Base-by-base conservation (phyloP, 257 asterid species). In the Jacaranda mimosifolia region DNA sequence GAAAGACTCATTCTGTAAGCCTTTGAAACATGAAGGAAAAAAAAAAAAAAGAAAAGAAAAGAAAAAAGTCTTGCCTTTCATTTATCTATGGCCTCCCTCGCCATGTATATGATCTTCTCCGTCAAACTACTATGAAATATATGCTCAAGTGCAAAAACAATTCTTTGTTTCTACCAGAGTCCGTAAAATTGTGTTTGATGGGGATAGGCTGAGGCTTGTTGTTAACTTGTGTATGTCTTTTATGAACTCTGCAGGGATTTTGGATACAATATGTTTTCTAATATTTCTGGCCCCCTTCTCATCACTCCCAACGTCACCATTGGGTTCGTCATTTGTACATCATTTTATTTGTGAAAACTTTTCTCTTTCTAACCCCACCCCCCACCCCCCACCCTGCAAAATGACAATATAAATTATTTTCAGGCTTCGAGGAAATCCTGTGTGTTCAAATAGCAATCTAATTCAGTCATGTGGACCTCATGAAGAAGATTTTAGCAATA, bases 341-440 rank as follows among this genome's bases (percentile, higher is more conserved):
- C 63, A 74, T 67, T 12, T 80, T 40, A 38, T 75, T 72, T 21
- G 18, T 73, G 17, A 32, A 5, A 55, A 63, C 12, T 3, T 60
- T 36, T 40, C 13, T 40, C 26, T 35, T n/a, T 58, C 60, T 46
- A 62, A n/a, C n/a, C n/a, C n/a, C n/a, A n/a, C n/a, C n/a, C n/a
- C n/a, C n/a, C n/a, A n/a, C 32, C 32, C 32, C 32, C 32, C 32
- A 1, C 32, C 32, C 32, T 26, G 32, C 32, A n/a, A n/a, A n/a
- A n/a, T n/a, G n/a, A n/a, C n/a, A 26, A 26, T 26, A 42, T 55
- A 74, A 75, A 62, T 45, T 38, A 57, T 26, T 77, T 83, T 77
- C 91, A 96, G 99, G 85, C 92, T 96, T 85, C 76, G 77, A 81
- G 98, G 97, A 81, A 96, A 96, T 83, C 97, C 98, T 9, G 43